These are phyloP conservation scores for Lactarius hengduanensis DNA, from an alignment of 768 basidiomycete species.

Conservation along the genomic window DNA sequence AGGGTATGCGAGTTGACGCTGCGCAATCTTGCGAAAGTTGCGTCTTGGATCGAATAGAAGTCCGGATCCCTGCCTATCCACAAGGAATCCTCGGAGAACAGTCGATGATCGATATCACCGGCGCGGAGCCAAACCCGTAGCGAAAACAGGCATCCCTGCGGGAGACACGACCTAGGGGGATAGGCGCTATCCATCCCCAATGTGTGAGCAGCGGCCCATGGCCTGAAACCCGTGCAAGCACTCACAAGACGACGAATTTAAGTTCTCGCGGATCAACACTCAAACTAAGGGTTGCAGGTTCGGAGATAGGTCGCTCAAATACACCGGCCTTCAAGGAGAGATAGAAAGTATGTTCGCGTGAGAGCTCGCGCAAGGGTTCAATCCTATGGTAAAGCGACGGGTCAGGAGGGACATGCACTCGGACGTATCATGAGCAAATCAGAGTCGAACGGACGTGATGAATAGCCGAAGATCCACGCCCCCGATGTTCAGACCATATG, in stretches of 20 bases:
- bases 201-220: background rate
- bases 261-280: constrained; percentile 53
- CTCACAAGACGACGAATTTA: constrained; percentile 63
- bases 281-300: constrained; percentile 47
- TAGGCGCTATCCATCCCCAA: constrained; percentile 43
- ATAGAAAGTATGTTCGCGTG: constrained; percentile 47
- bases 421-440: background rate
- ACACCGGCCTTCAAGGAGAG: constrained; percentile 54
- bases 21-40: constrained; percentile 53
- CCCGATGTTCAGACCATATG: constrained; percentile 13
- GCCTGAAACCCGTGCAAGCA: constrained; percentile 17
- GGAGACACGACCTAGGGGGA: constrained; percentile 56
- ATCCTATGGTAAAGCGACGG: constrained; percentile 13
- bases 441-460: constrained; percentile 24
- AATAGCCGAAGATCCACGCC: constrained; percentile 18
- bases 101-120: constrained; percentile 56
- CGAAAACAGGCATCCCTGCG: constrained; percentile 52
- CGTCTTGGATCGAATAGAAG: constrained; percentile 55
- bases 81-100: constrained; percentile 63
- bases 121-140: constrained; percentile 65
- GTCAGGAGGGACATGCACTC: background rate
- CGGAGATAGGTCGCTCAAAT: constrained; percentile 53
- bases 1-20: constrained; percentile 44
- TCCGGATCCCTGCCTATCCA: constrained; percentile 69
- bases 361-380: constrained; percentile 28